phyloP scores from a whole-genome alignment of 2,329 filamentous ascomycete species.

The Fusarium sp. region DNA sequence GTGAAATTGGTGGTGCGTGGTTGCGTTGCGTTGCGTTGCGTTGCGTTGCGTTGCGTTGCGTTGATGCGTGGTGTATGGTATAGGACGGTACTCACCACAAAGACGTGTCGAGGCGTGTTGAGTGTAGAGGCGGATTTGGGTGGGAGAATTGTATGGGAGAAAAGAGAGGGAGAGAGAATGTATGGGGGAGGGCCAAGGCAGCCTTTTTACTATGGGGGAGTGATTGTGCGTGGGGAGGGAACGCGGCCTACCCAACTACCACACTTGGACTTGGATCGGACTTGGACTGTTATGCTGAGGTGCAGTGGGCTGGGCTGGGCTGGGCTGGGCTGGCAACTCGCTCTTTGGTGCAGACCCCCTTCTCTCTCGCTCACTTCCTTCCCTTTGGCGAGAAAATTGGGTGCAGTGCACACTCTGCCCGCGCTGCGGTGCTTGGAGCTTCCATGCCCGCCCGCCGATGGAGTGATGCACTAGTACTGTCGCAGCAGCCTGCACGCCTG shows the following conservation, averaged over 20 bases:
- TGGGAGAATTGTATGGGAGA: slow-evolving; percentile 71
- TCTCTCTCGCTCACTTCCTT: slow-evolving; percentile 17
- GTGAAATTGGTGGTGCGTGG: slow-evolving; percentile 50
- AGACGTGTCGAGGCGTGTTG: slow-evolving; percentile 54
- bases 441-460: slow-evolving; percentile 5
- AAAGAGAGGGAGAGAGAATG: slow-evolving; percentile 65
- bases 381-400: slow-evolving; percentile 42
- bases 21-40: slow-evolving; percentile 7
- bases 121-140: slow-evolving; percentile 59
- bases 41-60: slow-evolving; percentile 11
- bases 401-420: slow-evolving; percentile 36
- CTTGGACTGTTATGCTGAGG: slow-evolving; percentile 39
- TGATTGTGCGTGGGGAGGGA: slow-evolving; percentile 63
- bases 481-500: slow-evolving; percentile 30
- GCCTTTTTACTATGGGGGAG: slow-evolving; percentile 74
- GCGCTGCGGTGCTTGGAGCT: slow-evolving; percentile 36
- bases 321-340: slow-evolving; percentile 39
- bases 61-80: slow-evolving; percentile 24
- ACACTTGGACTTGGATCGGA: slow-evolving; percentile 32
- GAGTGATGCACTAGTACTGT: slow-evolving; percentile 39
- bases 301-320: slow-evolving; percentile 32
- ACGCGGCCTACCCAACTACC: slow-evolving; percentile 46
- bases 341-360: slow-evolving; percentile 35
- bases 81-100: slow-evolving; percentile 63
- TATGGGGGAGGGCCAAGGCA: slow-evolving; percentile 65